Evolutionary conservation across 2,329 filamentous ascomycete species (phyloP).

Genomic region (Neobulgaria alba): DNA sequence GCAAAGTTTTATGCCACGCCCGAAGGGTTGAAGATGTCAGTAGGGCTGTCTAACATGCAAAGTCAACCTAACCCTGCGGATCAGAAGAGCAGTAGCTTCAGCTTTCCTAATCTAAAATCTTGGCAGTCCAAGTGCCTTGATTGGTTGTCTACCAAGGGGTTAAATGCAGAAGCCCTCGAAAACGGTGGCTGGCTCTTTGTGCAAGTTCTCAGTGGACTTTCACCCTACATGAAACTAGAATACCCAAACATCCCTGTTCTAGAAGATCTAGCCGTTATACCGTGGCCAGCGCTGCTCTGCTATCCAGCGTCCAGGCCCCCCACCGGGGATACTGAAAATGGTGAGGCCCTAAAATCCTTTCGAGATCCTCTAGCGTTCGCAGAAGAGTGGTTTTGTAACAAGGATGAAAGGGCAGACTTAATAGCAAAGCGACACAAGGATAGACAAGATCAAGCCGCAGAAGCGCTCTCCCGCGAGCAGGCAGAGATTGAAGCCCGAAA

Average conservation of each 20-base stretch:
- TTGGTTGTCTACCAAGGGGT: constrained; percentile 26
- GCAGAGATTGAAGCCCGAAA: constrained; percentile 35
- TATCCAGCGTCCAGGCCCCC: constrained; percentile 19
- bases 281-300: constrained; percentile 28
- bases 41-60: constrained; percentile 12
- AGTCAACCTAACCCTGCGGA: constrained; percentile 14
- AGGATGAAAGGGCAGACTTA: constrained; percentile 35
- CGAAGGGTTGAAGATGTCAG: constrained; percentile 17
- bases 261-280: constrained; percentile 24
- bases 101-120: constrained; percentile 18
- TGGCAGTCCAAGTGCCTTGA: constrained; percentile 28
- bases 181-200: constrained; percentile 28
- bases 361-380: constrained; percentile 31
- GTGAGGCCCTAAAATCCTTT: constrained; percentile 1
- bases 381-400: constrained; percentile 29
- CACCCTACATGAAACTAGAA: constrained; percentile 19
- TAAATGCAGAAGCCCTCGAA: constrained; percentile 22
- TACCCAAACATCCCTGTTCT: constrained; percentile 15
- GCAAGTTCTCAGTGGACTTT: constrained; percentile 20
- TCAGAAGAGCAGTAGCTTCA: constrained; percentile 10
- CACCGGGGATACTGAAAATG: constrained; percentile 1
- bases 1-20: constrained; percentile 23
- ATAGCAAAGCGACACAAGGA: constrained; percentile 42
- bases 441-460: constrained; percentile 35
- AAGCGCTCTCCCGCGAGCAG: constrained; percentile 33